Evolutionary conservation across 768 basidiomycete genomes (phyloP).

Genomic region (Podaxis pistillaris): DNA sequence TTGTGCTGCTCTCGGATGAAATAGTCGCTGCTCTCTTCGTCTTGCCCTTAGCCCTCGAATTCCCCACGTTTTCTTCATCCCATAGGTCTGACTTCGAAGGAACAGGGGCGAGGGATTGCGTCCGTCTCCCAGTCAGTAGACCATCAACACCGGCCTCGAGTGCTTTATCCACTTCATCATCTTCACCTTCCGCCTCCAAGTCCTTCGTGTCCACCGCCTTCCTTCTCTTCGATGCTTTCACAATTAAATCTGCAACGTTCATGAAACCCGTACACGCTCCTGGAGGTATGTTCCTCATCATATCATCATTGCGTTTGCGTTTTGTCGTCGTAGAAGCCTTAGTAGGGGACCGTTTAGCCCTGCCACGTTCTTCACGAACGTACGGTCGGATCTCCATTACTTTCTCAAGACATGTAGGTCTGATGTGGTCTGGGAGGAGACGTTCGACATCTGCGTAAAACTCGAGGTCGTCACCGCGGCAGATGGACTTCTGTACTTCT

Average conservation of each 20-base stretch:
- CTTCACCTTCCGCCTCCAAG: conserved; percentile 54
- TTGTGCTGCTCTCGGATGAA: neutral
- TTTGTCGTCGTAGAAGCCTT: conserved; percentile 38
- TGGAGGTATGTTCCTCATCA: conserved; percentile 66
- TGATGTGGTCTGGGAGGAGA: conserved; percentile 73
- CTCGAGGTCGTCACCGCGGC: conserved; percentile 82
- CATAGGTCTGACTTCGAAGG: conserved; percentile 22
- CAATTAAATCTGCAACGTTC: conserved; percentile 59
- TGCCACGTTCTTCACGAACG: conserved; percentile 45
- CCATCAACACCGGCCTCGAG: conserved; percentile 55
- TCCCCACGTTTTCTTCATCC: conserved; percentile 11
- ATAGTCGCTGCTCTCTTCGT: conserved; percentile 46
- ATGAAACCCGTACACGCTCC: conserved; percentile 76
- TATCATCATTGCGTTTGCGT: conserved; percentile 69
- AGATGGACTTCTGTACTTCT: conserved; percentile 86
- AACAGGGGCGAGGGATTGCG: conserved; percentile 42
- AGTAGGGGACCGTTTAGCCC: conserved; percentile 26
- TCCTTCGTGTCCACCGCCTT: conserved; percentile 41
- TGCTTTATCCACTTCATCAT: conserved; percentile 69
- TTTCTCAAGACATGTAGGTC: conserved; percentile 78
- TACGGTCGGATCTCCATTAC: conserved; percentile 80
- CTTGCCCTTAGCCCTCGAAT: conserved; percentile 31
- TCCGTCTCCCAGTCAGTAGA: conserved; percentile 40
- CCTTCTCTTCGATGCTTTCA: conserved; percentile 47
- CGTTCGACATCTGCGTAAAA: conserved; percentile 91